Conservation (phyloP, 1,284 basidiomycete species). For the Marasmius oreades region DNA sequence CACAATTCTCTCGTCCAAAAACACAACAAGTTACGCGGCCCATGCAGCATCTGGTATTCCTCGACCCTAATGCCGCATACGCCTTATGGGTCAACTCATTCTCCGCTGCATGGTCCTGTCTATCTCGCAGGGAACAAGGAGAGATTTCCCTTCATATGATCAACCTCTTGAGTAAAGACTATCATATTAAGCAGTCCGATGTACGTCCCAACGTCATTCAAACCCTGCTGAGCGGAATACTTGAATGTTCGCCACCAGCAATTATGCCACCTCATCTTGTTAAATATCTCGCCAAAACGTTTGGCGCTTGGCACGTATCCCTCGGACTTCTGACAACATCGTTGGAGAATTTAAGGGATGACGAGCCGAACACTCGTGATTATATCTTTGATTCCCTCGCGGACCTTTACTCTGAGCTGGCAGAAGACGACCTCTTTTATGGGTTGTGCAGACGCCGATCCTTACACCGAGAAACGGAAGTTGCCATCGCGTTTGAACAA, state of each 20-base stretch:
- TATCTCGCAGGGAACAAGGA: constrained; percentile 84
- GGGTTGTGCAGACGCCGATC: constrained; percentile 92
- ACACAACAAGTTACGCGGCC: constrained; percentile 69
- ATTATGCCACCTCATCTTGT: constrained; percentile 92
- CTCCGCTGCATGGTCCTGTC: constrained; percentile 84
- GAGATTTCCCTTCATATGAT: constrained; percentile 92
- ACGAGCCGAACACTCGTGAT: constrained; percentile 82
- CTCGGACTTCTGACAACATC: constrained; percentile 87
- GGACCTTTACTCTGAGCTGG: constrained; percentile 93
- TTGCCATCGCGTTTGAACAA: constrained; percentile 93
- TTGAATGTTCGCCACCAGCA: constrained; percentile 84
- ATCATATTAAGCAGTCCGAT: constrained; percentile 87
- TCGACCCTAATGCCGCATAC: constrained; percentile 78
- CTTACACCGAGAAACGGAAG: constrained; percentile 88
- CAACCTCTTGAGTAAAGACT: constrained; percentile 89
- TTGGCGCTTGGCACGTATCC: constrained; percentile 91
- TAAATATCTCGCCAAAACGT: constrained; percentile 96
- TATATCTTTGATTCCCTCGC: constrained; percentile 89
- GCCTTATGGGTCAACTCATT: constrained; percentile 91
- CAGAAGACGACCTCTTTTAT: constrained; percentile 97
- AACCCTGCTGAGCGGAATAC: constrained; percentile 83
- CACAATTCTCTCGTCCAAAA: constrained; percentile 44
- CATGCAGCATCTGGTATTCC: constrained; percentile 81
- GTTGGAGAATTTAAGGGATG: constrained; percentile 72
- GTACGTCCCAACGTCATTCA: constrained; percentile 95